Base-by-base conservation (phyloP, 257 asterid species). In the Fraxinus pennsylvanica region DNA sequence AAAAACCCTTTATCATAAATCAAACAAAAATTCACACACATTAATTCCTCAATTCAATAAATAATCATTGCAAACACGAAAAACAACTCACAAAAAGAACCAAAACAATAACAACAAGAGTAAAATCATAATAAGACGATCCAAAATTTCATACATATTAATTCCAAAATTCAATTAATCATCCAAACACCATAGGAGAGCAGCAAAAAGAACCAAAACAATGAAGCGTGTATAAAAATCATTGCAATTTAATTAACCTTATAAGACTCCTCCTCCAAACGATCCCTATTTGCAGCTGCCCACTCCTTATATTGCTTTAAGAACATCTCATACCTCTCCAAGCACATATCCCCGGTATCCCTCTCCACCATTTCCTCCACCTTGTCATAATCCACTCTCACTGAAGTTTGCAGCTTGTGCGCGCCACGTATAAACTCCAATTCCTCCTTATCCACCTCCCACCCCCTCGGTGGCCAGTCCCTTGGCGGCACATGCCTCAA, bases 391-490 rank as follows among this genome's bases (percentile, higher is more conserved):
- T 94, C 92, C 57, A 92, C 86, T 61, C 97, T 83, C 72, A 84
- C 75, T 0, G 81, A 69, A 21, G 90, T 84, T 73, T 68, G 76
- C 45, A 92, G 4, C 89, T 82, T 92, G 78, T 94, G 99, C 1
- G 95, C 96, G 36, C 85, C 97, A 1, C 99, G 91, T 72, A 94
- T 92, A 45, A 89, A 94, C 74, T 94, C 99, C 92, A 94, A 75
- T 39, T 94, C 97, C 82, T 86, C 79, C 88, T 59, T 91, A 73
- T 94, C 94, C 76, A 92, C 97, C 84, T 82, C 84, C 99, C 99
- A 94, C 69, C 96, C 99, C 21, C 92, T 85, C 8, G 97, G 99
- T 14, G 99, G 99, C 99, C 99, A 94, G 33, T 94, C 99, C 82
- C 99, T 79, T 0, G 99, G 99, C 0, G 99, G 94, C 68, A 94